These are phyloP conservation scores for Oenanthe javanica DNA, from an alignment of 140 eudicot genomes.

Conservation along the genomic window DNA sequence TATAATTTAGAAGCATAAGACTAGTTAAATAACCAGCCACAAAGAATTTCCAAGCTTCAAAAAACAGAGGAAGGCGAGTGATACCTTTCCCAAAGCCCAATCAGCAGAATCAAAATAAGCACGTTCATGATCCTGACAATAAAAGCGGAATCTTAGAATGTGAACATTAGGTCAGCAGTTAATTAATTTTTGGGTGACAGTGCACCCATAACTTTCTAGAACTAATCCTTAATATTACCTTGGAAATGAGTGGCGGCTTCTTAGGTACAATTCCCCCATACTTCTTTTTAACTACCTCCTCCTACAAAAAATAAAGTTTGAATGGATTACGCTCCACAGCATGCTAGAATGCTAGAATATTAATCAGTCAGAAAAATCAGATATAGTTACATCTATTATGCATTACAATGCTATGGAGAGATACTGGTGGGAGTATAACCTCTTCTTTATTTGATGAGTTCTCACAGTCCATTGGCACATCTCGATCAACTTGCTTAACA, in stretches of 20 bases:
- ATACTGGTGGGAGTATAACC: slow-evolving; percentile 24
- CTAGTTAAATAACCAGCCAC: slow-evolving; percentile 7
- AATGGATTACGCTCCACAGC: neutral
- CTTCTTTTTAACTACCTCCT: slow-evolving; percentile 64
- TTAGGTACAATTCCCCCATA: slow-evolving; percentile 90
- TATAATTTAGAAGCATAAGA: slow-evolving; percentile 7
- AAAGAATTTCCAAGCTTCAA: slow-evolving; percentile 11
- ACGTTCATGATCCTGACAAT: slow-evolving; percentile 87
- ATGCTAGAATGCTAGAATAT: slow-evolving; percentile 3
- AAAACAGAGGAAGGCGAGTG: neutral
- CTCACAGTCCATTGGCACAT: slow-evolving; percentile 25
- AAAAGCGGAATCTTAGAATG: slow-evolving; percentile 16
- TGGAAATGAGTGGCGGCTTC: slow-evolving; percentile 88
- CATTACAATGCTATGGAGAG: slow-evolving; percentile 4
- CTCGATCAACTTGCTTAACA: slow-evolving; percentile 9
- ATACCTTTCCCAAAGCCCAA: slow-evolving; percentile 98
- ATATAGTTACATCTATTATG: neutral
- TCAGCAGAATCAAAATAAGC: slow-evolving; percentile 99
- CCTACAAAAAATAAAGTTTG: slow-evolving; percentile 33
- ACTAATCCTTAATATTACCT: slow-evolving; percentile 35
- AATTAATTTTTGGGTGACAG: neutral
- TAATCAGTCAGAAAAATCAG: neutral
- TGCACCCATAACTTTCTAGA: neutral
- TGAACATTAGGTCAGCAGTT: slow-evolving; percentile 3
- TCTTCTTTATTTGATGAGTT: slow-evolving; percentile 53